Conservation (phyloP, 2,329 filamentous ascomycete genomes). For the Achaetomium macrosporum region DNA sequence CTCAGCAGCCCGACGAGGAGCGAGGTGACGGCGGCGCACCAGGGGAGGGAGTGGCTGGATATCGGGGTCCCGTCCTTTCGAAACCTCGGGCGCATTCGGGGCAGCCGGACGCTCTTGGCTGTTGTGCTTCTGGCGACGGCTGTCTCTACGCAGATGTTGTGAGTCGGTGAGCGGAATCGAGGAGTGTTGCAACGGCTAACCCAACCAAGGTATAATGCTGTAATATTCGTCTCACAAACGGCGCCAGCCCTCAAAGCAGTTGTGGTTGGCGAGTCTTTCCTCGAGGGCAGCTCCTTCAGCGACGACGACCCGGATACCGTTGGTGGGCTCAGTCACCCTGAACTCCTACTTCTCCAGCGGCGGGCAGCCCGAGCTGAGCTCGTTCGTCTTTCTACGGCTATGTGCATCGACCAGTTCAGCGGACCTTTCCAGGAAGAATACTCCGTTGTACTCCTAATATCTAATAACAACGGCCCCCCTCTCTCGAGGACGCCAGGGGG, state of each 20-base stretch:
- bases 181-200: background rate
- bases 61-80: constrained; percentile 49
- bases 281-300: constrained; percentile 34
- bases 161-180: constrained; percentile 22
- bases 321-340: constrained; percentile 30
- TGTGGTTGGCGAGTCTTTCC: constrained; percentile 33
- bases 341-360: constrained; percentile 34
- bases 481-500: constrained; percentile 30
- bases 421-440: constrained; percentile 31
- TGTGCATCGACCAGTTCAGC: constrained; percentile 31
- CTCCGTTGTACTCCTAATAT: constrained; percentile 32
- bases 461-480: constrained; percentile 27
- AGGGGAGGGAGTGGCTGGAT: constrained; percentile 43
- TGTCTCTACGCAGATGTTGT: constrained; percentile 46
- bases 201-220: constrained; percentile 43
- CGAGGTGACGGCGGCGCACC: constrained; percentile 44
- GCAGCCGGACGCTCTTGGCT: constrained; percentile 36
- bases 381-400: constrained; percentile 28
- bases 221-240: constrained; percentile 40
- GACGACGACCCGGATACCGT: constrained; percentile 31
- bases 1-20: constrained; percentile 47
- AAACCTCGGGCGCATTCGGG: constrained; percentile 41
- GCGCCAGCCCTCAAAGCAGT: constrained; percentile 31
- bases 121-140: constrained; percentile 37
- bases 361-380: constrained; percentile 28